Base-by-base conservation (phyloP, 2,329 filamentous ascomycete genomes). In the Colletotrichum incanum region DNA sequence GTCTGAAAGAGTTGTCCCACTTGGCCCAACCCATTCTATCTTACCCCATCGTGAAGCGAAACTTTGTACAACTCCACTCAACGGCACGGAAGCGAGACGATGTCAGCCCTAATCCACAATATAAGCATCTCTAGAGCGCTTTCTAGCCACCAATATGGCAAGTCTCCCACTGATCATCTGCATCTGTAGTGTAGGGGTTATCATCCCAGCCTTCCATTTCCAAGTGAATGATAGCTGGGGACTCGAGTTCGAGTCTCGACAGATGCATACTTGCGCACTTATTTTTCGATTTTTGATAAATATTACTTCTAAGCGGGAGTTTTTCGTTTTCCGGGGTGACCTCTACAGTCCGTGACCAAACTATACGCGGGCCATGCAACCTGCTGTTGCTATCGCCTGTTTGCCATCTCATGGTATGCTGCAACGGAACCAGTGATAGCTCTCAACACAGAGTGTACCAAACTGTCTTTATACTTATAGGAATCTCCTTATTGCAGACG, bases 121-220 rank as follows among this genome's bases (percentile, higher is more conserved):
- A 60, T 62, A 60, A 62, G 20, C 20, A 54, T 62, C 11, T 23
- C 7, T 37, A 14, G 34, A 5, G 23, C 7, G 5, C 0, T 1
- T 3, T 0, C 1, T 4, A 3, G 12, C 2, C 26, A 43, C n/a
- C 34, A 18, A 7, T 20, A 0, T 14, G 34, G 31, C 16, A 14
- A 6, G 4, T 52, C 7, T 8, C 14, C 31, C 26, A 26, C 12
- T 50, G 59, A 2, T 26, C 1, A 34, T 28, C 20, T 45, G 65
- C 68, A 67, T 67, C 59, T 47, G 58, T 68, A 71, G 65, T 68
- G 68, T 71, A 71, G 68, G 43, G 68, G 68, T 71, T 67, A 71
- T 71, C 68, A 71, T 71, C 68, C 68, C 56, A 67, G 68, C 68
- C 68, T 71, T 71, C 68, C 68, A 71, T 23, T 47, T 8, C 31